Conservation (phyloP, 1,284 basidiomycete species). For the Ustilago xerochloae region DNA sequence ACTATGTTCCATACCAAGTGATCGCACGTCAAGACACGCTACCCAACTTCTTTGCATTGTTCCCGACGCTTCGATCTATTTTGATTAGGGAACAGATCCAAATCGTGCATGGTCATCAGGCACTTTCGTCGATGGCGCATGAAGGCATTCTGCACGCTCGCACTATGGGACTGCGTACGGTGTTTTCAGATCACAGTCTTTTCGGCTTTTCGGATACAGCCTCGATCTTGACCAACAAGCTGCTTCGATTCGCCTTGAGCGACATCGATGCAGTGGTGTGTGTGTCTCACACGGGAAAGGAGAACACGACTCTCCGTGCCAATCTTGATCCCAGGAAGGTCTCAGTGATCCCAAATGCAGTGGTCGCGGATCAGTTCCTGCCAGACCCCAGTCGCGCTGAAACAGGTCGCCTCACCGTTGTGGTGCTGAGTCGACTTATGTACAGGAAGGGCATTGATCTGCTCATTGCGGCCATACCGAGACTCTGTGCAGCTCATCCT, state of each 20-base stretch:
- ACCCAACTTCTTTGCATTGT: slow-evolving; percentile 90
- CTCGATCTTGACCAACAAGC: slow-evolving; percentile 95
- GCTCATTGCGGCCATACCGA: slow-evolving; percentile 88
- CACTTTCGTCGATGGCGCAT: slow-evolving; percentile 87
- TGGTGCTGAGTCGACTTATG: slow-evolving; percentile 91
- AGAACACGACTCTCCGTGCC: slow-evolving; percentile 92
- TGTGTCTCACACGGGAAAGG: slow-evolving; percentile 90
- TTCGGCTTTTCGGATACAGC: slow-evolving; percentile 97
- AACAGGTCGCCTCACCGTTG: slow-evolving; percentile 76
- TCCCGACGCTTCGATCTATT: slow-evolving; percentile 90
- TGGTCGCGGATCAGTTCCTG: slow-evolving; percentile 87
- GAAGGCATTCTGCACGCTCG: slow-evolving; percentile 87
- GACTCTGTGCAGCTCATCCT: slow-evolving; percentile 84
- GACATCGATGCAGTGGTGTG: slow-evolving; percentile 95
- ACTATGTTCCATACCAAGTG: slow-evolving; percentile 88
- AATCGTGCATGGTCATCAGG: slow-evolving; percentile 91
- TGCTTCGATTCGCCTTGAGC: slow-evolving; percentile 84
- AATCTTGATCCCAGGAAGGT: slow-evolving; percentile 69
- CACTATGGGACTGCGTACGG: slow-evolving; percentile 75
- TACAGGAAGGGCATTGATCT: slow-evolving; percentile 98
- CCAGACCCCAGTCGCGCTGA: slow-evolving; percentile 71
- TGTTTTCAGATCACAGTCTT: slow-evolving; percentile 96
- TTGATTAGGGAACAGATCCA: slow-evolving; percentile 86
- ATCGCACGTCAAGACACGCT: slow-evolving; percentile 80
- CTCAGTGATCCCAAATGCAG: slow-evolving; percentile 83